Conservation (phyloP, 345 rosid species). For the Kernera saxatilis region DNA sequence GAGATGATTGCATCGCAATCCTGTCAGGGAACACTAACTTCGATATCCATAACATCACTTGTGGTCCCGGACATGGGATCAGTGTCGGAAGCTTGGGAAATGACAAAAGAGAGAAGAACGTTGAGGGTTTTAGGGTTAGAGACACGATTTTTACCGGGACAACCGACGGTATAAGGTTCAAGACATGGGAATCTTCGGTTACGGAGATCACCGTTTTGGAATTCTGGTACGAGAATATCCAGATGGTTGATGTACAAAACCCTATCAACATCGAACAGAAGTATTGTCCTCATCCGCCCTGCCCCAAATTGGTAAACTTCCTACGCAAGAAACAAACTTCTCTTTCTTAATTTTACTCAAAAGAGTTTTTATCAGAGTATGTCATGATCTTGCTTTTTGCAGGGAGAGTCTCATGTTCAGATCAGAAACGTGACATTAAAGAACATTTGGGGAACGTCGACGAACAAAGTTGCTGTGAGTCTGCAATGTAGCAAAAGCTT, state of each 20-base stretch:
- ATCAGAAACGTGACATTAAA: constrained; percentile 22
- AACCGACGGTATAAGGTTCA: constrained; percentile 6
- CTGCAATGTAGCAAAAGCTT: constrained; percentile 19
- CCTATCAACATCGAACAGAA: constrained; percentile 9
- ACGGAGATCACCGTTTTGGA: not conserved
- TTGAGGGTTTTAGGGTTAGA: not conserved
- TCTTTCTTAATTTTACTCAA: not conserved
- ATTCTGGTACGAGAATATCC: not conserved
- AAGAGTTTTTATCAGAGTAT: not conserved
- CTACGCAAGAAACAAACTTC: not conserved
- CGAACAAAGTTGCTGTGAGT: not conserved
- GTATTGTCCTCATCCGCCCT: constrained; percentile 1
- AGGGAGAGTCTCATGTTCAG: constrained; percentile 31
- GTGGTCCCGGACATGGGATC: constrained; percentile 20
- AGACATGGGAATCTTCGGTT: constrained; percentile 11
- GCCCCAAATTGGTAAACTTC: not conserved
- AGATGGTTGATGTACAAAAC: not conserved
- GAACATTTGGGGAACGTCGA: constrained; percentile 31
- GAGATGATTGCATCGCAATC: constrained; percentile 21
- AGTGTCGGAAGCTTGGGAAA: constrained; percentile 14
- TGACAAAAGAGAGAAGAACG: not conserved
- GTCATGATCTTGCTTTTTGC: not conserved
- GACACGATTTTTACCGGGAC: not conserved
- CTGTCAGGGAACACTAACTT: not conserved
- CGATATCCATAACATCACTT: not conserved